Evolutionary conservation across 129 eudicot species (phyloP).

Genomic region (Glebionis coronaria): DNA sequence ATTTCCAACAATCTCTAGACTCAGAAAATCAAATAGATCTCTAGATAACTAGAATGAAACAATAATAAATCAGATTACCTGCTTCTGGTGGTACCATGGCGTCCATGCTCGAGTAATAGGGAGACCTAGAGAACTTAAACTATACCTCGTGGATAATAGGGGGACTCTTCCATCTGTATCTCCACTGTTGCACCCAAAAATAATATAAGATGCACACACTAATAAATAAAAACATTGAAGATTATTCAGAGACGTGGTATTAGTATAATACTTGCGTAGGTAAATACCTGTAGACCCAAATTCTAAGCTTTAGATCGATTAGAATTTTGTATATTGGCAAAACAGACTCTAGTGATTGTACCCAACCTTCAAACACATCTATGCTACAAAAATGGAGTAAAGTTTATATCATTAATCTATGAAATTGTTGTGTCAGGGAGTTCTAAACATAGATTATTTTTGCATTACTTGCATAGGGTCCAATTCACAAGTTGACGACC

Average conservation of each 20-base stretch:
- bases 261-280: neutral
- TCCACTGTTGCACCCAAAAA: conserved; percentile 43
- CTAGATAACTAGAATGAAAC: too few species aligned
- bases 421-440: conserved; percentile 2
- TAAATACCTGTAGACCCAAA: conserved; percentile 87
- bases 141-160: conserved; percentile 78
- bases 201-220: neutral
- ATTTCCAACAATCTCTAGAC: too few species aligned
- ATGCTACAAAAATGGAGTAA: conserved; percentile 40
- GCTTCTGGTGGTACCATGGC: conserved; percentile 91
- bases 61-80: conserved; percentile 38
- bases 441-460: neutral
- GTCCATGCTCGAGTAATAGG: conserved; percentile 81
- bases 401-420: neutral
- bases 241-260: neutral
- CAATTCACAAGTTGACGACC: conserved; percentile 56
- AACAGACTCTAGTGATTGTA: conserved; percentile 52
- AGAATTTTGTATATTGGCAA: conserved; percentile 81
- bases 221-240: neutral
- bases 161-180: conserved; percentile 97
- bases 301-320: conserved; percentile 66
- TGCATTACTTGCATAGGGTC: conserved; percentile 85
- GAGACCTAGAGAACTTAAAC: conserved; percentile 64
- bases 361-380: conserved; percentile 55
- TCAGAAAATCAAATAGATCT: too few species aligned